Conservation (phyloP, 768 basidiomycete genomes). For the Boletus rubroflammeus region DNA sequence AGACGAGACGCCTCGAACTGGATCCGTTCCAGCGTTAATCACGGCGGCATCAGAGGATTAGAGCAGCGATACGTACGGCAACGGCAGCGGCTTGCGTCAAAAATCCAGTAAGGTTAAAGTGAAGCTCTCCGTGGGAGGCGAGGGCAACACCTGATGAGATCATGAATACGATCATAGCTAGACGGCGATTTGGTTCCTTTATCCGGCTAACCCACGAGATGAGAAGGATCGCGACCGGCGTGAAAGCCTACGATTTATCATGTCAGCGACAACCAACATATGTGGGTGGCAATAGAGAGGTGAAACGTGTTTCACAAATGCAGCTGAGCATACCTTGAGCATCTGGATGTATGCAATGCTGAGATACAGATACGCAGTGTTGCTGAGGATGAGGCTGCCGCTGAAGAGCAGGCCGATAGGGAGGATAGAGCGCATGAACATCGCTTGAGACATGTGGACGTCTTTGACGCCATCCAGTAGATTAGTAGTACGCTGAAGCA, state of each 20-base stretch:
- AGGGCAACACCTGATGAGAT: constrained; percentile 89
- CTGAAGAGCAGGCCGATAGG: constrained; percentile 94
- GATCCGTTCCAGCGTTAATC: constrained; percentile 1
- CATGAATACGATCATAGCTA: constrained; percentile 82
- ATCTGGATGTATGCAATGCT: constrained; percentile 96
- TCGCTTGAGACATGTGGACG: constrained; percentile 71
- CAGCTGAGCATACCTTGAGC: constrained; percentile 63
- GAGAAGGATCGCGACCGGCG: constrained; percentile 82
- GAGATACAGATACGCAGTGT: constrained; percentile 89
- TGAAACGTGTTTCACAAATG: neutral
- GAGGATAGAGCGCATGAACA: constrained; percentile 82
- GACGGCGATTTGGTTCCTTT: constrained; percentile 79
- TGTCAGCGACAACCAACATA: neutral
- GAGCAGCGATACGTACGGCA: constrained; percentile 39
- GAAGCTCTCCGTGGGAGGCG: constrained; percentile 84
- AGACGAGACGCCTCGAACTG: constrained; percentile 92
- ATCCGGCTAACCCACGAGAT: constrained; percentile 91
- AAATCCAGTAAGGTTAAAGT: constrained; percentile 86
- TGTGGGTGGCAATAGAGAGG: neutral
- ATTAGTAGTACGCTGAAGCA: constrained; percentile 76
- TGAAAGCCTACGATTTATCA: constrained; percentile 65
- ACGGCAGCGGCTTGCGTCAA: constrained; percentile 85
- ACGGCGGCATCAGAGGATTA: neutral
- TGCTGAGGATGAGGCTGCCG: constrained; percentile 85
- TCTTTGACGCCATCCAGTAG: constrained; percentile 79